Evolutionary conservation across 2,329 filamentous ascomycete species (phyloP).

Genomic region (Colletotrichum horii): DNA sequence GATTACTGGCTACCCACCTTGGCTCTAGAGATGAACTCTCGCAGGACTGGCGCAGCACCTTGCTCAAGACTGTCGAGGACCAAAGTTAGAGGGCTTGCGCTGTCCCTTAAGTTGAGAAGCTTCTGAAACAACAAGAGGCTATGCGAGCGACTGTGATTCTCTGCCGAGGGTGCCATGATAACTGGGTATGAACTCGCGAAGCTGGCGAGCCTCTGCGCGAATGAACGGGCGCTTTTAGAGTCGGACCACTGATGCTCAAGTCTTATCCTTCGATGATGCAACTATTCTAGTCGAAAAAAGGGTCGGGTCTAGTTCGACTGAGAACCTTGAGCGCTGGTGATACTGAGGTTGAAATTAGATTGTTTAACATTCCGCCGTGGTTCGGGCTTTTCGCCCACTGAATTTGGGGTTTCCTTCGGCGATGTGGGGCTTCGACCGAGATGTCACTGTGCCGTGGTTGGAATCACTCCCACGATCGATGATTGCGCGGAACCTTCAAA

Average conservation of each 20-base stretch:
- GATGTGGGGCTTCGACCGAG: conserved; percentile 17
- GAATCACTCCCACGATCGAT: not conserved
- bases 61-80: conserved; percentile 87
- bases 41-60: conserved; percentile 70
- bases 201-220: not conserved
- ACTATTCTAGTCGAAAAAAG: not conserved
- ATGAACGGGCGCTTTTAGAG: not conserved
- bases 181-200: not conserved
- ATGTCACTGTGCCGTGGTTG: not conserved
- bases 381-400: conserved; percentile 12
- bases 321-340: not conserved
- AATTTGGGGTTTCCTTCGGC: conserved; percentile 13
- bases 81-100: conserved; percentile 84
- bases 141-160: conserved; percentile 78
- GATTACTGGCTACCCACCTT: conserved; percentile 55
- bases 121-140: conserved; percentile 85
- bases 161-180: conserved; percentile 60
- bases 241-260: not conserved
- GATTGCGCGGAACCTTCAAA: not conserved
- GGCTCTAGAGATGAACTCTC: conserved; percentile 77
- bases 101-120: conserved; percentile 78
- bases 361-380: not conserved
- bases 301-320: not conserved
- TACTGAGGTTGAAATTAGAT: not conserved
- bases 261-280: not conserved